Percentiles rank a stretch among this genome's conserved stretches.
Conservation (phyloP, 176 grass and related monocot species). For the sorghum (Sorghum bicolor) region DNA sequence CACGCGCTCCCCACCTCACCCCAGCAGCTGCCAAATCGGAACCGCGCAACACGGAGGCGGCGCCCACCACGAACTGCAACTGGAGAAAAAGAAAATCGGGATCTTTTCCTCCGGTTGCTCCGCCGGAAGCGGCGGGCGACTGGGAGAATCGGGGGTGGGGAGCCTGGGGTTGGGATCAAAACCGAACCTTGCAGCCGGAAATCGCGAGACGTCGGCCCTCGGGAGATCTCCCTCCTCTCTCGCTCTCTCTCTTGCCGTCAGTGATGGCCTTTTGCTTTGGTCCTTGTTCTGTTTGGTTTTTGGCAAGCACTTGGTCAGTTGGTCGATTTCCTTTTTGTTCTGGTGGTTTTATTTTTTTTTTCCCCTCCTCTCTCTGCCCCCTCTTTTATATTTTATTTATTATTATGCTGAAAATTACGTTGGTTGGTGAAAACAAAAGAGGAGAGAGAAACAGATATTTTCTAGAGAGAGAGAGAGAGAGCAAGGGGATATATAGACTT, state of each 20-base stretch:
- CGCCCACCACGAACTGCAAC: slow-evolving; percentile 8
- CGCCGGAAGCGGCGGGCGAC: background rate
- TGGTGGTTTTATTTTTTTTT: background rate
- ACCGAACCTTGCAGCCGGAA: slow-evolving; percentile 51
- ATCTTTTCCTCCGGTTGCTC: slow-evolving; percentile 8
- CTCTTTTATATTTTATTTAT: background rate
- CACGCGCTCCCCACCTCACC: background rate
- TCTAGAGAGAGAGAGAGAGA: background rate
- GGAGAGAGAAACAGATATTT: background rate
- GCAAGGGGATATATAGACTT: background rate
- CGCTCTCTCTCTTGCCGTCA: background rate
- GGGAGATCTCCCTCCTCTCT: slow-evolving; percentile 23
- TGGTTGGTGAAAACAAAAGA: slow-evolving; percentile 24
- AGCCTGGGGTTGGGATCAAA: slow-evolving; percentile 40
- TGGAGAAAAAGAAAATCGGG: slow-evolving; percentile 26
- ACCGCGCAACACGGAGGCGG: background rate
- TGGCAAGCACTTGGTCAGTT: background rate
- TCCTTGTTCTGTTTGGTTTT: slow-evolving; percentile 30
- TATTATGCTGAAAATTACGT: slow-evolving; percentile 9
- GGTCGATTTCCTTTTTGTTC: slow-evolving; percentile 5
- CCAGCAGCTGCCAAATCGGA: slow-evolving; percentile 22
- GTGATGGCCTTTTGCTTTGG: slow-evolving; percentile 35
- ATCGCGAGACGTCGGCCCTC: slow-evolving; percentile 42
- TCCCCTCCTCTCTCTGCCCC: background rate
- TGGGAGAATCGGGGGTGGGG: slow-evolving; percentile 8